A percentile compares a stretch with the other conserved stretches of the same genome.
Evolutionary conservation across 192 early-diverging fungal genomes (phyloP).

Genomic region (Backusella morwellensis): DNA sequence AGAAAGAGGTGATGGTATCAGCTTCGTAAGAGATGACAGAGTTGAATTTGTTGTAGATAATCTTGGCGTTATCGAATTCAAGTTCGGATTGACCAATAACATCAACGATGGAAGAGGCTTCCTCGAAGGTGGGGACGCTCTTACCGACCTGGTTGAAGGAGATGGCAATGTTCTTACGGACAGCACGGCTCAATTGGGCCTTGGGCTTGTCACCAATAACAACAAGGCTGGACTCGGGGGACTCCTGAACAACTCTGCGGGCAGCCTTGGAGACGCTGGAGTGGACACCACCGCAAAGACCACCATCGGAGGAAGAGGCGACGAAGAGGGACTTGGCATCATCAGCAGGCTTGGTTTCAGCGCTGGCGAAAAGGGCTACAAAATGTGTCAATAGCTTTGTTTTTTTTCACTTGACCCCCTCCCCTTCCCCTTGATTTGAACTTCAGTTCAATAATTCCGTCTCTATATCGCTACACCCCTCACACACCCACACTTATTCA

Average conservation of each 20-base stretch:
- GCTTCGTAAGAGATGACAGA: slow-evolving; percentile 95
- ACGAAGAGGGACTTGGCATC: slow-evolving; percentile 70
- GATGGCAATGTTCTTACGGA: slow-evolving; percentile 74
- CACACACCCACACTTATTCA: background rate
- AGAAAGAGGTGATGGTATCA: slow-evolving; percentile 58
- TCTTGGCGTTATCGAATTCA: slow-evolving; percentile 68
- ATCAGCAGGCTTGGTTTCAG: slow-evolving; percentile 69
- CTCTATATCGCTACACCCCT: background rate
- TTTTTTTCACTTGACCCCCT: background rate
- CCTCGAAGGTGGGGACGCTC: slow-evolving; percentile 82
- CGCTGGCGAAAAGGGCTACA: slow-evolving; percentile 72
- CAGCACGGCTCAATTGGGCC: slow-evolving; percentile 79
- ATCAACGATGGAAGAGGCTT: slow-evolving; percentile 83
- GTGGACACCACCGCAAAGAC: slow-evolving; percentile 99
- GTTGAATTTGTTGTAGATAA: slow-evolving; percentile 94
- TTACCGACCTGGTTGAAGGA: slow-evolving; percentile 94
- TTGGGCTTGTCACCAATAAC: slow-evolving; percentile 94
- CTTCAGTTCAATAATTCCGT: background rate
- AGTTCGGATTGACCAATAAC: slow-evolving; percentile 62
- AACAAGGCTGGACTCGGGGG: slow-evolving; percentile 58
- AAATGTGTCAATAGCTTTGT: background rate
- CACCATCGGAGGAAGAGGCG: slow-evolving; percentile 92
- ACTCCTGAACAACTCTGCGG: slow-evolving; percentile 59
- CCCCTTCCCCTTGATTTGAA: slow-evolving; percentile 6
- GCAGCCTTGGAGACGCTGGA: slow-evolving; percentile 85